Evolutionary conservation across 495 filamentous ascomycete species (phyloP), one percentile per base, ranked within the genome.

Genomic region (Rostrohypoxylon terebratum): DNA sequence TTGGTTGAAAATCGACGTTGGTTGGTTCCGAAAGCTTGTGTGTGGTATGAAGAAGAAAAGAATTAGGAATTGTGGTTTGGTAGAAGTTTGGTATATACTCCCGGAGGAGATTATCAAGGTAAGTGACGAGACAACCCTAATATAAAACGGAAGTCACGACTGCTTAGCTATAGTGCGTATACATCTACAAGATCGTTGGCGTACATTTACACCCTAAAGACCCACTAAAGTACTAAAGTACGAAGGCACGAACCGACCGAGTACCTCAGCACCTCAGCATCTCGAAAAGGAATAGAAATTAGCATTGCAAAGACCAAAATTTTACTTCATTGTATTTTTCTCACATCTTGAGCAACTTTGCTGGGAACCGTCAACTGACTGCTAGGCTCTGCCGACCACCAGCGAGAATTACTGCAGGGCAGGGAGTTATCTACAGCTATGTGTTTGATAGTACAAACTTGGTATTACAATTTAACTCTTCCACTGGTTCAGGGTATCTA

Each of bases 401-500:
- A 59, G 2, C 42, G 16, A 42, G 18, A 18, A 38, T 59, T 42
- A 14, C 16, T 14, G 20, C 13, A 14, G 11, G 20, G 20, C 13
- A 14, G 11, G 20, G 14, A n/a, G 55, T 18, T 42, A 59, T 59
- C 18, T 42, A 42, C 11, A 59, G 18, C 36, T 25, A 42, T 42
- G 42, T 59, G 9, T 42, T 59, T 59, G 9, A 59, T 59, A n/a
- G 34, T 42, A 16, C 51, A 55, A 59, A 11, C 3, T 7, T 57
- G 28, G 28, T 20, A 23, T 38, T 57, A 20, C n/a, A 57, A 38
- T 20, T 47, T 7, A 36, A 18, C 4, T 16, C 21, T 45, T 23
- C 16, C 38, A 34, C 34, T 25, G 50, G 23, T 59, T 66, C 2
- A 28, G 45, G 55, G 55, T 42, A 68, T 60, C 21, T 60, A 0